Evolutionary conservation across 352 stramenopile genomes (phyloP), one percentile per base, ranked within the genome.

Genomic region (Phytopythium delawarense): DNA sequence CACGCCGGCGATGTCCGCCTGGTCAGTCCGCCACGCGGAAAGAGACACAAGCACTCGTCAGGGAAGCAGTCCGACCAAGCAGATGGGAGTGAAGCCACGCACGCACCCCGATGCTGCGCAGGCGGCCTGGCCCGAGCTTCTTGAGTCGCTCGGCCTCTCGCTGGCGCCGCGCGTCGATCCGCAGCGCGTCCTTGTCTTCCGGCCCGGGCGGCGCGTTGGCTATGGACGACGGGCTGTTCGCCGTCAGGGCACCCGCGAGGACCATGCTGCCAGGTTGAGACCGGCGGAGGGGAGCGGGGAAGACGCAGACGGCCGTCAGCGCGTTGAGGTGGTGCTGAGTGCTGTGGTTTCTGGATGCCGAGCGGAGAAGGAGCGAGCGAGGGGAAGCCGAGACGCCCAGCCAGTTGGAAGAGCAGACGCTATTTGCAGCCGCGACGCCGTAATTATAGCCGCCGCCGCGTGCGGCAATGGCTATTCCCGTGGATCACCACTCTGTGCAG

Each of bases 1-100:
- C 20, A 92, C 70, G 23, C 84, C 81, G 25, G 72, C 81, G 48
- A 92, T 92, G 49, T 92, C 79, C 1, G 79, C 79, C 81, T 92
- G 37, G 48, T 45, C 23, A 73, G 32, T 61, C 42, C 8, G 35
- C 35, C 35, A 18, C 20, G 20, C 12, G 4, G 30, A 54, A 8
- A n/a, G 49, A 40, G 54, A 53, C 18, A 34, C 7, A 28, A 35
- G 8, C 48, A 54, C 28, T 57, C 28, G 18, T 20, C 4, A 54
- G 23, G 15, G n/a, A 9, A 13, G 8, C 16, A 16, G 9, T 15
- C 9, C 7, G 0, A 0, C 2, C 42, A 49, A n/a, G 5, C 40
- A 16, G 18, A 21, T 12, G 44, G 20, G 21, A 44, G 7, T 66
- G 50, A 21, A 42, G 25, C 16, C 23, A 39, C 20, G 20, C 39